Percentiles rank a stretch among this genome's conserved stretches.
Conservation (phyloP, 352 stramenopile species). For the Phytopythium litorale region DNA sequence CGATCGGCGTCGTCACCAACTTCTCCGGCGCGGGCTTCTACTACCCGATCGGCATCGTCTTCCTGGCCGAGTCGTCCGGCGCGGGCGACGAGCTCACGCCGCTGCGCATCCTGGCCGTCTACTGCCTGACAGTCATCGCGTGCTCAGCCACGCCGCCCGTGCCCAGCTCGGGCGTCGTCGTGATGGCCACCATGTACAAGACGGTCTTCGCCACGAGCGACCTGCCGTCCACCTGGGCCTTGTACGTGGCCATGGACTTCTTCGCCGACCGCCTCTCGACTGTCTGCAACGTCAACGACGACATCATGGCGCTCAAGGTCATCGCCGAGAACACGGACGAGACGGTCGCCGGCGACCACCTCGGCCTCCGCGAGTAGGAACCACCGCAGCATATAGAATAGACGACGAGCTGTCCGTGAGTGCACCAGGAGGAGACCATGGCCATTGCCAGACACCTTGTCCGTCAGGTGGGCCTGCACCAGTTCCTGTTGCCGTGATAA, state of each 20-base stretch:
- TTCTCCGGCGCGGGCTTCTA: constrained; percentile 55
- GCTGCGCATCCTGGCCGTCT: constrained; percentile 41
- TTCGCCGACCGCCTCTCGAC: constrained; percentile 62
- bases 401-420: neutral
- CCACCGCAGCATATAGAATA: neutral
- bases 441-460: too few species aligned
- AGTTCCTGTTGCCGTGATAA: too few species aligned
- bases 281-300: constrained; percentile 75
- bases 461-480: too few species aligned
- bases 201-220: constrained; percentile 46
- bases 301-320: constrained; percentile 74
- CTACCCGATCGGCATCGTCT: constrained; percentile 57
- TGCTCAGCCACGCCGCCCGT: constrained; percentile 53
- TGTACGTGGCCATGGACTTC: constrained; percentile 63
- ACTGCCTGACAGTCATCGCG: constrained; percentile 49
- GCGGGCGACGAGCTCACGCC: constrained; percentile 47
- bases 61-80: constrained; percentile 56
- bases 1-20: constrained; percentile 61
- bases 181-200: constrained; percentile 67
- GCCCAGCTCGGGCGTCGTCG: constrained; percentile 37
- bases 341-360: constrained; percentile 50
- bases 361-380: constrained; percentile 38
- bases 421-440: too few species aligned
- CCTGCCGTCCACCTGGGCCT: constrained; percentile 46
- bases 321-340: constrained; percentile 73